Evolutionary conservation across 2,329 filamentous ascomycete genomes (phyloP).

Genomic region (Clonostachys rosea): DNA sequence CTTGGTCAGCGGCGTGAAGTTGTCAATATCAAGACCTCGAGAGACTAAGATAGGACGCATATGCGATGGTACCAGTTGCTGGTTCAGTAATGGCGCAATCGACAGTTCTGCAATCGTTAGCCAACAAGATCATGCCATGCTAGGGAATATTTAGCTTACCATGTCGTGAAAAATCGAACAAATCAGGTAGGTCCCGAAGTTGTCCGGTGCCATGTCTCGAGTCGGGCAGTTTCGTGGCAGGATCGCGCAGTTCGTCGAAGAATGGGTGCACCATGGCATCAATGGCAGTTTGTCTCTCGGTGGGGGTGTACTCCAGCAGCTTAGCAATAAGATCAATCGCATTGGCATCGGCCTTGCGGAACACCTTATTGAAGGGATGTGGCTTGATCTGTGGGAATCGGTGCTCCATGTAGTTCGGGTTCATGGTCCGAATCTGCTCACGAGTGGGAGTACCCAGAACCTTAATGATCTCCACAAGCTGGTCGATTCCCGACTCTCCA

Average conservation of each 20-base stretch:
- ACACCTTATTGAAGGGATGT: conserved; percentile 98
- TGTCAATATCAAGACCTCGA: conserved; percentile 86
- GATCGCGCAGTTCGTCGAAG: conserved; percentile 94
- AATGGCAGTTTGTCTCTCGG: conserved; percentile 86
- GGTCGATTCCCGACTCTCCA: conserved; percentile 96
- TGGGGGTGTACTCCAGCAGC: conserved; percentile 94
- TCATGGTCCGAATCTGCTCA: conserved; percentile 99
- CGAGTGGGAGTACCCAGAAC: conserved; percentile 93
- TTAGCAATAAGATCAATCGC: conserved; percentile 94
- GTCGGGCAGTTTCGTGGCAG: conserved; percentile 86
- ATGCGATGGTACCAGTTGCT: conserved; percentile 81
- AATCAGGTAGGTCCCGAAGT: conserved; percentile 73
- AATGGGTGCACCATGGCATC: conserved; percentile 98
- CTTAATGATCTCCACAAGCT: conserved; percentile 99
- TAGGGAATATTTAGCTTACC: conserved; percentile 53
- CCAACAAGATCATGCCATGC: too few relatives aligned
- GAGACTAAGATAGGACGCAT: conserved; percentile 69
- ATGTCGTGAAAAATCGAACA: conserved; percentile 93
- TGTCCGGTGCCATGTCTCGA: conserved; percentile 83
- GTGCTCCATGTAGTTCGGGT: conserved; percentile 99
- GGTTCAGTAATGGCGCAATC: conserved; percentile 86
- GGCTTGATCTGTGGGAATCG: conserved; percentile 99
- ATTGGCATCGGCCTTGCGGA: conserved; percentile 89
- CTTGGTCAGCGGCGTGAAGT: conserved; percentile 85
- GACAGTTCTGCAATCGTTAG: conserved; percentile 68